Evolutionary conservation across 768 basidiomycete genomes (phyloP).

Genomic region (Cystobasidium tubakii): DNA sequence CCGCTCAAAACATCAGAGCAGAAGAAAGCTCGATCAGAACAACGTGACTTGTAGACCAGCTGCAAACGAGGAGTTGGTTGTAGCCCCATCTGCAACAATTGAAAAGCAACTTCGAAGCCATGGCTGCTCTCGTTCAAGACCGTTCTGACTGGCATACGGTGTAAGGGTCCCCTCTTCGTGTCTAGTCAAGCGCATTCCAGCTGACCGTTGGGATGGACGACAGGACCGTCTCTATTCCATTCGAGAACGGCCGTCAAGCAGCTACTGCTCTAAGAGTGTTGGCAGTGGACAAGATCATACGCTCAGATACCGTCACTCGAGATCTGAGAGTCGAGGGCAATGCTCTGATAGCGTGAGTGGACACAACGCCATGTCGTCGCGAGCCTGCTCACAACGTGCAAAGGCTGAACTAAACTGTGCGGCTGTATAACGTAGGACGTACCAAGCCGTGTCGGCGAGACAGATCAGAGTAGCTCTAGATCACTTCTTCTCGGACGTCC

Average conservation of each 20-base stretch:
- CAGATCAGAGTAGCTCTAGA: constrained; percentile 40
- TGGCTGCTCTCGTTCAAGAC: background rate
- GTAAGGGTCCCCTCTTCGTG: no score
- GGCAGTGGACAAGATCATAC: constrained; percentile 33
- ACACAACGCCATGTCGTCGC: no score
- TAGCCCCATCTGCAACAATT: no score
- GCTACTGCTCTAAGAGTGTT: constrained; percentile 22
- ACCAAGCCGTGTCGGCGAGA: constrained; percentile 32
- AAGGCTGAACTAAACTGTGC: no score
- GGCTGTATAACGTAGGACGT: constrained; percentile 9
- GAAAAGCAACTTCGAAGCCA: no score
- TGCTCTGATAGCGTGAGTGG: constrained; percentile 9
- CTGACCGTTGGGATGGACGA: background rate
- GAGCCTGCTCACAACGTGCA: background rate
- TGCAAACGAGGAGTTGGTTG: no score
- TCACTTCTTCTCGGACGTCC: constrained; percentile 37
- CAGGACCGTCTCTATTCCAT: constrained; percentile 33
- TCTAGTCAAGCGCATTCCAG: background rate
- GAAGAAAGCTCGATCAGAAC: background rate
- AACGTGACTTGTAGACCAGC: background rate
- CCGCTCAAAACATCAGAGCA: constrained; percentile 2
- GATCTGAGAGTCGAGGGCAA: background rate
- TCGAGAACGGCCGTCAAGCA: constrained; percentile 21
- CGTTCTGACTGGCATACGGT: constrained; percentile 31
- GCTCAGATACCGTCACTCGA: constrained; percentile 4